These are phyloP conservation scores for Geosiphon pyriformis DNA, from an alignment of 192 early-diverging fungal species.

Conservation along the genomic window DNA sequence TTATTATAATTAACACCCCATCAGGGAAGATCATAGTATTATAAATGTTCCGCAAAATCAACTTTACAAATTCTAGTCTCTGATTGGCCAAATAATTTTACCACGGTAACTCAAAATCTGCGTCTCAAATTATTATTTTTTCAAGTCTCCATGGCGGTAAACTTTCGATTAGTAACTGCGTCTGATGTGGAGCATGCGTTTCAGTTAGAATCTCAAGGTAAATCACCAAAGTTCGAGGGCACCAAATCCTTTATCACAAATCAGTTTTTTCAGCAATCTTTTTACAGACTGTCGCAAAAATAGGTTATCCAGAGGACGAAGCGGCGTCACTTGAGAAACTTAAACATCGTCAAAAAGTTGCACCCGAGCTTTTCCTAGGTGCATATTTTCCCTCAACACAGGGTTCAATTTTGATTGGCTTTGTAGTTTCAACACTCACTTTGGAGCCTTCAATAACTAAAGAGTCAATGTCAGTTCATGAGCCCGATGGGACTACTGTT, in stretches of 20 bases:
- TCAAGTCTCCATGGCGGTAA: too few species aligned
- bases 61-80: too few species aligned
- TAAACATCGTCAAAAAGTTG: constrained; percentile 31
- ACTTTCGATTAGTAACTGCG: too few species aligned
- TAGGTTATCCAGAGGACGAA: constrained; percentile 42
- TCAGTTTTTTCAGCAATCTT: background rate
- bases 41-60: too few species aligned
- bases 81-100: too few species aligned
- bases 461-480: constrained; percentile 57
- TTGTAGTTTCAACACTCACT: constrained; percentile 53
- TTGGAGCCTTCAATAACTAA: constrained; percentile 46
- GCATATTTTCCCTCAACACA: constrained; percentile 23
- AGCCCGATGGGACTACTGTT: constrained; percentile 53
- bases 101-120: too few species aligned
- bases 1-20: too few species aligned
- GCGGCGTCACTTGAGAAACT: constrained; percentile 41
- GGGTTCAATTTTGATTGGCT: constrained; percentile 52
- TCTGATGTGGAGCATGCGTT: constrained; percentile 15
- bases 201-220: constrained; percentile 22
- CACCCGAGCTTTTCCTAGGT: constrained; percentile 36
- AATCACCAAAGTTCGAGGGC: background rate
- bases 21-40: too few species aligned
- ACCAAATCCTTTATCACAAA: background rate
- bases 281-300: background rate
- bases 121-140: too few species aligned